A percentile compares a stretch with the other conserved stretches of the same genome.
phyloP scores from a whole-genome alignment of 208 protist genomes.

The Trypanosoma boissoni region DNA sequence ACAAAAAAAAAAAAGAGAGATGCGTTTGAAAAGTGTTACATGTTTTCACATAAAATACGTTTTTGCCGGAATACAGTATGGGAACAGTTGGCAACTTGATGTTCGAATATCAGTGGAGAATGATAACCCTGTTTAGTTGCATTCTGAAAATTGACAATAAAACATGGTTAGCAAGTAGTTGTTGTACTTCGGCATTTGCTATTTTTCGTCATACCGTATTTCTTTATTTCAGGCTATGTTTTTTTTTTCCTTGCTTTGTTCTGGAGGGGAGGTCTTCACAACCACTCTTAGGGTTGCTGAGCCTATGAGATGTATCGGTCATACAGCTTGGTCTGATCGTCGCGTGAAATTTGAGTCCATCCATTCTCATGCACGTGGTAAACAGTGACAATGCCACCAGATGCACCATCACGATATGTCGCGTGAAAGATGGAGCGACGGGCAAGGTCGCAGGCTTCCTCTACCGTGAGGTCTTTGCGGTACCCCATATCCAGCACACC shows the following conservation, averaged over 20 bases:
- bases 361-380: slow-evolving; percentile 95
- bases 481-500: slow-evolving; percentile 98
- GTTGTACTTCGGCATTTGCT: too few species aligned
- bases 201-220: too few species aligned
- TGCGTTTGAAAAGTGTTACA: too few species aligned
- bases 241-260: not conserved
- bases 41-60: too few species aligned
- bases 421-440: slow-evolving; percentile 99
- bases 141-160: too few species aligned
- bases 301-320: slow-evolving; percentile 61
- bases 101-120: too few species aligned
- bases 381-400: slow-evolving; percentile 97
- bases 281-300: too few species aligned
- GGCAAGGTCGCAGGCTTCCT: slow-evolving; percentile 98
- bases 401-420: slow-evolving; percentile 98
- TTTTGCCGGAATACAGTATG: too few species aligned
- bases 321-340: slow-evolving; percentile 91
- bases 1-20: slow-evolving; percentile 2
- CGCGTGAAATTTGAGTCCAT: slow-evolving; percentile 94
- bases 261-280: slow-evolving; percentile 32
- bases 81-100: too few species aligned
- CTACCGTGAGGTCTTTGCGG: slow-evolving; percentile 90
- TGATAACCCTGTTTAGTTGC: too few species aligned
- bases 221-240: slow-evolving; percentile 12
- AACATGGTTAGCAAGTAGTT: too few species aligned